Percentiles rank a stretch among this genome's conserved stretches.
These are phyloP conservation scores for Apiospora koreana DNA, from an alignment of 2,329 filamentous ascomycete genomes.

Conservation along the genomic window DNA sequence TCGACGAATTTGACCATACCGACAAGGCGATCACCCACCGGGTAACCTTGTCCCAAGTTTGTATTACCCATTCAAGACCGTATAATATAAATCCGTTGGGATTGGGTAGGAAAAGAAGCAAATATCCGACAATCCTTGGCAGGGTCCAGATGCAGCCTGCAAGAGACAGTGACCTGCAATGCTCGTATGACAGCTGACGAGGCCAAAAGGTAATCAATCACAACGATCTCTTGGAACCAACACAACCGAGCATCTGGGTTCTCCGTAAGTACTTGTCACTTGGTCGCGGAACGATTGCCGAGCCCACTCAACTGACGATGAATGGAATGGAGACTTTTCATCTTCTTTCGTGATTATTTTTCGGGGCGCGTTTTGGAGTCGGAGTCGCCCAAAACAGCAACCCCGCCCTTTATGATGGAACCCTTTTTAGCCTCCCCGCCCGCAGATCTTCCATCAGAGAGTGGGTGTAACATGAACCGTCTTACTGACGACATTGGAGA, in stretches of 20 bases:
- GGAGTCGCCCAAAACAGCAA: background rate
- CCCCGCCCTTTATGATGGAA: background rate
- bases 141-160: background rate
- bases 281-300: background rate
- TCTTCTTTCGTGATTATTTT: background rate
- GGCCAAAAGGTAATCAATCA: background rate
- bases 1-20: slow-evolving; percentile 57
- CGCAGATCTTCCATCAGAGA: no score
- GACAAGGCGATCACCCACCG: background rate
- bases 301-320: background rate
- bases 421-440: background rate
- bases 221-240: no score
- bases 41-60: background rate
- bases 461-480: background rate
- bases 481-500: background rate
- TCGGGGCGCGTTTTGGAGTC: background rate
- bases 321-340: background rate
- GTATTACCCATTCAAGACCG: background rate
- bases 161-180: background rate
- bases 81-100: no score
- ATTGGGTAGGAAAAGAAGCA: background rate
- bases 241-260: no score
- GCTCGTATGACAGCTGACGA: background rate
- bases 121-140: background rate
- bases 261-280: background rate